Evolutionary conservation across 1,284 basidiomycete genomes (phyloP), one percentile per base, ranked within the genome.

Genomic region (Rhodotorula sp.): DNA sequence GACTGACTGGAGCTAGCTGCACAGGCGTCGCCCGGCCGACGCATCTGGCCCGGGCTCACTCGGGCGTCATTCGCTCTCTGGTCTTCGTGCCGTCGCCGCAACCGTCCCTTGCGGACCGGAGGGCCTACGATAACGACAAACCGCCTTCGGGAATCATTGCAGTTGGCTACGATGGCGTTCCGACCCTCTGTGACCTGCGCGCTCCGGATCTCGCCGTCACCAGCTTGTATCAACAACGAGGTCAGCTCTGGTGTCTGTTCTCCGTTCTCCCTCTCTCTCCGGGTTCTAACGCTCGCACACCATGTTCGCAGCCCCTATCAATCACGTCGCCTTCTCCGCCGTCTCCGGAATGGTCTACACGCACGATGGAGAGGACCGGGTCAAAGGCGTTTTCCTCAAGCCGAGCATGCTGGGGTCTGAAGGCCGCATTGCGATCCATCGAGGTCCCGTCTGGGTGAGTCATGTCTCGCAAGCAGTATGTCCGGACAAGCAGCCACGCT

Each of bases 391-490:
- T 3, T 67, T 58, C 20, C 56, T 77, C 8, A 68, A 70, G 39
- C 66, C 75, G 34, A 60, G 58, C 47, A 65, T 69, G 31, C 63
- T 72, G 15, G 75, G 68, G 0, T 21, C 47, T 4, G 67, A 64
- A 7, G 69, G 62, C 23, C 56, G 69, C 12, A 60, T 76, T 2
- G 46, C 62, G 0, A 54, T 63, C 18, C 76, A 76, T 0, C 84
- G 86, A 34, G 92, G 92, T 0, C 89, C 91, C 20, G 85, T 91
- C 69, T 92, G 90, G 90, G 93, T 93, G 78, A 68, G 86, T 80
- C 1, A 29, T 26, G 15, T 3, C 18, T 7, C 7, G 2, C 34
- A 8, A 18, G 29, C 4, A 21, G 3, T 15, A 52, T 15, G 4
- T 23, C 6, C 34, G 34, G 8, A 3, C 0, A 3, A 18, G n/a